These are phyloP conservation scores for Mycena haematopus DNA, from an alignment of 768 basidiomycete species.

Conservation along the genomic window DNA sequence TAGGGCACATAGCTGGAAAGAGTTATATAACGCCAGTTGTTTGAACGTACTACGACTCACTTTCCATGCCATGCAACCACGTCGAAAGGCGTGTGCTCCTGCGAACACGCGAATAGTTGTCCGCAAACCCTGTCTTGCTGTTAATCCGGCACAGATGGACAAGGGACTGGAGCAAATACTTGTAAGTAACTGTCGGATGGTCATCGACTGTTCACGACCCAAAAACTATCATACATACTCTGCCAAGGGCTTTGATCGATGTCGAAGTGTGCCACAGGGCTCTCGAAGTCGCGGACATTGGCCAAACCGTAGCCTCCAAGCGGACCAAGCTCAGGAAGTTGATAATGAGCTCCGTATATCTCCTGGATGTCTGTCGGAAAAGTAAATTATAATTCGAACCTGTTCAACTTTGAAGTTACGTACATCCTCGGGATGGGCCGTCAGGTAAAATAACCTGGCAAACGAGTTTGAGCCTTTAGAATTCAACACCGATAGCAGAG, in stretches of 20 bases:
- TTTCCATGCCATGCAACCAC: slow-evolving; percentile 77
- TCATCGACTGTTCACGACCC: not conserved
- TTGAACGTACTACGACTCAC: slow-evolving; percentile 40
- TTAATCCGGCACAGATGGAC: not conserved
- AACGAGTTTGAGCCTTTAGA: not conserved
- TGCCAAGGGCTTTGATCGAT: slow-evolving; percentile 68
- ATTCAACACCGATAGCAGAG: slow-evolving; percentile 6
- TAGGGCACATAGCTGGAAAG: slow-evolving; percentile 24
- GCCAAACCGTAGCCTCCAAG: slow-evolving; percentile 73
- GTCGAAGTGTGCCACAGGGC: slow-evolving; percentile 69
- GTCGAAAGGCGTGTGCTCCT: slow-evolving; percentile 74
- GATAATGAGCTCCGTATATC: slow-evolving; percentile 67
- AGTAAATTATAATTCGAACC: too few relatives aligned
- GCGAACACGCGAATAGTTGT: slow-evolving; percentile 56
- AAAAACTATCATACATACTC: slow-evolving; percentile 41
- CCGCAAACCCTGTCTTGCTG: slow-evolving; percentile 53
- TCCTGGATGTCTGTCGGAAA: slow-evolving; percentile 59
- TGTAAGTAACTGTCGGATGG: slow-evolving; percentile 50
- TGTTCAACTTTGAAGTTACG: slow-evolving; percentile 30
- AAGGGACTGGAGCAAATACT: slow-evolving; percentile 37
- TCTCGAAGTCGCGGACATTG: slow-evolving; percentile 68
- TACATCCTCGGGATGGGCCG: slow-evolving; percentile 67
- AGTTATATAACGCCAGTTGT: not conserved
- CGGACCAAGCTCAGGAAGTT: slow-evolving; percentile 69
- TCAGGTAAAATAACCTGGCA: slow-evolving; percentile 57